A percentile compares a stretch with the other conserved stretches of the same genome.
phyloP scores from a whole-genome alignment of 1,284 basidiomycete genomes.

The Cutaneotrichosporon curvatum region DNA sequence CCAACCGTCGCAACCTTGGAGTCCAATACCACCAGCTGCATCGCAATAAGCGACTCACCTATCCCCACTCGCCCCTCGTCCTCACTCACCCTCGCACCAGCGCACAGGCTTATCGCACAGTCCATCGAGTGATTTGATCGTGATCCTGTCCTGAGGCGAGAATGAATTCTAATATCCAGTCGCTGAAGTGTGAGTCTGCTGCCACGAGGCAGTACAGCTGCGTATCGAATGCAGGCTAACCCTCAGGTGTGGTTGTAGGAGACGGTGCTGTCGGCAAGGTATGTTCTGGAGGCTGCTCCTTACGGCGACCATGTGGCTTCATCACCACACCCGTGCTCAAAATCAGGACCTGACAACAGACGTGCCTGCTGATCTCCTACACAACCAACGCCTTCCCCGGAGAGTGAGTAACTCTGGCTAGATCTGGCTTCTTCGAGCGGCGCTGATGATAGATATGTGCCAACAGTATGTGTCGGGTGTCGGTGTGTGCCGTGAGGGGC shows the following conservation, averaged over 20 bases:
- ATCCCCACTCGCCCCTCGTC: no score
- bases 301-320: no score
- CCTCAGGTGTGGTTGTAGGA: conserved; percentile 75
- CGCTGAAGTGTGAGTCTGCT: conserved; percentile 16
- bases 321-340: neutral
- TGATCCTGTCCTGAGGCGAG: neutral
- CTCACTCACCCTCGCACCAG: no score
- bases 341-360: conserved; percentile 21
- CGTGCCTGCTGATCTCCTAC: conserved; percentile 46
- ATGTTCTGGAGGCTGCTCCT: neutral
- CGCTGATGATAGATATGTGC: conserved; percentile 40
- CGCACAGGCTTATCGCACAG: no score
- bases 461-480: conserved; percentile 23
- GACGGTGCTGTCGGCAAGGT: conserved; percentile 99
- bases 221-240: neutral
- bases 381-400: conserved; percentile 46
- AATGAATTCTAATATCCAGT: conserved; percentile 19
- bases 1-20: no score
- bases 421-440: neutral
- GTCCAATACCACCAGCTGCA: no score
- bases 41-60: no score
- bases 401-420: conserved; percentile 37
- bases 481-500: no score
- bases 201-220: neutral
- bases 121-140: no score